Percentiles rank a stretch among this genome's conserved stretches.
These are phyloP conservation scores for Shiraia sp. DNA, from an alignment of 2,329 filamentous ascomycete genomes.

Conservation along the genomic window DNA sequence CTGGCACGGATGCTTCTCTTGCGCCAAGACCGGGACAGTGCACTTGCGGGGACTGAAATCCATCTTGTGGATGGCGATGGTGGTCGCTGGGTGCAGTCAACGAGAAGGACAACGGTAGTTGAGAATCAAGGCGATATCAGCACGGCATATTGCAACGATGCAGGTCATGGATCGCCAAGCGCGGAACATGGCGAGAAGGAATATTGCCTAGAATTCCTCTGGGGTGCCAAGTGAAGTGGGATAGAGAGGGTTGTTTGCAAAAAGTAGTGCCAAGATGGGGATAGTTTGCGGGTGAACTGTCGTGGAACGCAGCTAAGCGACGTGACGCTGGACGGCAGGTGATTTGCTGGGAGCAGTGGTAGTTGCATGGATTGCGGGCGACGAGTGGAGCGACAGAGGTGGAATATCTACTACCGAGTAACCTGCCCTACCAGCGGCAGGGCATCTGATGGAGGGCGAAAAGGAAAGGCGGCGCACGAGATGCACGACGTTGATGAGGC, in stretches of 20 bases:
- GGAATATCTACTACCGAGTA: neutral
- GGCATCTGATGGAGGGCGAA: neutral
- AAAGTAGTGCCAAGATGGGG: conserved; percentile 16
- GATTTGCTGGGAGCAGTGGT: neutral
- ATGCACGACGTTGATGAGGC: conserved; percentile 16
- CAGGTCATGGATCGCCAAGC: conserved; percentile 21
- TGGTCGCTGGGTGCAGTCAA: too few species aligned
- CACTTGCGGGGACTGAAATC: too few species aligned
- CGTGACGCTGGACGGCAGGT: neutral
- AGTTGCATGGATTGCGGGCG: neutral
- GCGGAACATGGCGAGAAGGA: conserved; percentile 20
- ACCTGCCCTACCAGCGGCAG: too few species aligned
- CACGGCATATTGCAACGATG: conserved; percentile 1
- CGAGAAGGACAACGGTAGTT: conserved; percentile 8
- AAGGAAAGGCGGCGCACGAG: conserved; percentile 1
- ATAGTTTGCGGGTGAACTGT: conserved; percentile 1
- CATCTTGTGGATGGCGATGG: too few species aligned
- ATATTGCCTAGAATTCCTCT: conserved; percentile 18
- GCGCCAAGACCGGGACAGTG: too few species aligned
- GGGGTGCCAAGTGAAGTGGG: conserved; percentile 17
- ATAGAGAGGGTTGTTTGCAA: conserved; percentile 7
- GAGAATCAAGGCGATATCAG: too few species aligned
- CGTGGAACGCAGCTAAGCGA: too few species aligned
- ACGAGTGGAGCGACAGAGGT: neutral
- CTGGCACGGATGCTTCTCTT: too few species aligned